phyloP scores from a whole-genome alignment of 805 yeast species.

The Kregervanrija pseudodelftensis region DNA sequence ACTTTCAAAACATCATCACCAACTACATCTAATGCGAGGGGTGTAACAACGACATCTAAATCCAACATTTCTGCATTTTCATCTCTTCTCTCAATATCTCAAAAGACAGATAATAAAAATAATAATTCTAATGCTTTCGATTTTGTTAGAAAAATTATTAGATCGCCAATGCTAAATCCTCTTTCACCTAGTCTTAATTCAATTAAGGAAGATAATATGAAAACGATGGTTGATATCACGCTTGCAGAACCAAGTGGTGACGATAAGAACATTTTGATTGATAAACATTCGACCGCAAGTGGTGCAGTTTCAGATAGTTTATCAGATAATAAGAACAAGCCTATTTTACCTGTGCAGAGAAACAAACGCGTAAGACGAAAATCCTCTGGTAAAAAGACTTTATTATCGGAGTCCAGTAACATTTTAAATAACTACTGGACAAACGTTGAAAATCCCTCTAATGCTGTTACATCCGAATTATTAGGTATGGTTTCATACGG shows the following conservation, averaged over 20 bases:
- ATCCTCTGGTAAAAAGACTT: too few relatives aligned
- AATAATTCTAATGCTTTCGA: constrained; percentile 19
- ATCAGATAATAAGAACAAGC: neutral
- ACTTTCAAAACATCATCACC: constrained; percentile 23
- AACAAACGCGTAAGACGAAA: neutral
- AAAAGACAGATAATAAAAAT: constrained; percentile 16
- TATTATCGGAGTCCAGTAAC: too few relatives aligned
- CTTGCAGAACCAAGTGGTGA: neutral
- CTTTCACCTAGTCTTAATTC: constrained; percentile 11
- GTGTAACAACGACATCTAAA: constrained; percentile 29
- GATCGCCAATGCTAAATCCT: constrained; percentile 22
- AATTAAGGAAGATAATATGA: neutral
- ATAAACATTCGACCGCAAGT: neutral
- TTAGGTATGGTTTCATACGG: constrained; percentile 59
- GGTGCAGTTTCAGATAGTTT: neutral
- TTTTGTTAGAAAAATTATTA: constrained; percentile 28
- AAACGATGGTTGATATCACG: neutral
- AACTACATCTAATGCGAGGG: constrained; percentile 28
- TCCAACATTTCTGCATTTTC: constrained; percentile 34
- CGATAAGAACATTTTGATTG: neutral
- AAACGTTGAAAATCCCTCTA: constrained; percentile 70
- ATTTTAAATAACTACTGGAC: constrained; percentile 44
- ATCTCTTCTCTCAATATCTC: constrained; percentile 29
- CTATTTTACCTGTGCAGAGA: neutral
- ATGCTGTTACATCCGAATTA: constrained; percentile 47